Evolutionary conservation across 1,284 basidiomycete genomes (phyloP), one percentile per base, ranked within the genome.

Genomic region (Marasmius oreades): DNA sequence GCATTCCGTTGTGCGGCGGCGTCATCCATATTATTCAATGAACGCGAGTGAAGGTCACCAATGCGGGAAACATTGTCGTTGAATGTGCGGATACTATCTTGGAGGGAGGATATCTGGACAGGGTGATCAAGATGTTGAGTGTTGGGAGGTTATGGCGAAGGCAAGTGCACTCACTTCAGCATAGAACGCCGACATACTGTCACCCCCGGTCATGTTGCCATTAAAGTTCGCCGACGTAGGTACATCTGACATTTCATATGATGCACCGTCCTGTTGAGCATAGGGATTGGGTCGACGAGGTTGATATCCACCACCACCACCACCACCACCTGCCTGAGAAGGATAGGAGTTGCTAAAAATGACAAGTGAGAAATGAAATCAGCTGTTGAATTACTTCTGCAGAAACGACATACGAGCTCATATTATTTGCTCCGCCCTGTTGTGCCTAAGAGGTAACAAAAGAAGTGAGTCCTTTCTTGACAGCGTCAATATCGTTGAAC

Each of bases 11-110:
- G 79, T 5, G 82, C 77, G 26, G 82, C 81, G 10, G 71, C 75
- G 61, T 90, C 90, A 66, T 92, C 90, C 67, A 84, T 88, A 67
- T 88, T 88, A 69, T 90, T 89, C 43, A 92, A 74, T 37, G 89
- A 88, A 58, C 86, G 83, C 53, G 84, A 86, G 66, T 93, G 90
- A 54, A 88, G 72, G 61, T 90, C 86, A 44, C 81, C 77, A 63
- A 93, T 88, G 45, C 79, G 80, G 45, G 77, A 62, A 39, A 93
- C 77, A 68, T 87, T 91, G 63, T 84, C 79, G 62, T 88, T 90
- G 74, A 89, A 90, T 4, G 76, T 77, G 42, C 78, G 75, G 55
- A 92, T 74, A 59, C 76, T 78, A 59, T 91, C 88, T 80, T 92
- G 88, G 56, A 93, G 75, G 34, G 84, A 86, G 47, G 82, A 78